Evolutionary conservation across 805 yeast species (phyloP).

Genomic region (Phaffomyces thermotolerans): DNA sequence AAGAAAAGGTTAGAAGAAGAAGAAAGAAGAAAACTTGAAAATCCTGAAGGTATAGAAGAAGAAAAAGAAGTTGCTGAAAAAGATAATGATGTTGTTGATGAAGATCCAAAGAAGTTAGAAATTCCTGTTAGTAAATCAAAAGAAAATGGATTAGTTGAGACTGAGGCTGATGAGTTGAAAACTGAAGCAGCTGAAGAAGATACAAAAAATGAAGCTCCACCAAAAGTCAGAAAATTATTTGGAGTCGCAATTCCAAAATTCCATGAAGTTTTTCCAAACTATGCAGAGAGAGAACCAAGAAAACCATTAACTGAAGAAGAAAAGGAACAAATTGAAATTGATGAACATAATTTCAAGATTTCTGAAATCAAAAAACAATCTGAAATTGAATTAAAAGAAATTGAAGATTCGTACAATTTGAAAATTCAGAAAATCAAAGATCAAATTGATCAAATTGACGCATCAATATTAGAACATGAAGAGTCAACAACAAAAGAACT

Average conservation of each 20-base stretch:
- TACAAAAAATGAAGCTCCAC: background rate
- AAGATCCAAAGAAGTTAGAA: slow-evolving; percentile 6
- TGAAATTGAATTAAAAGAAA: slow-evolving; percentile 12
- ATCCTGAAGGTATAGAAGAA: background rate
- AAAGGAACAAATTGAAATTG: slow-evolving; percentile 12
- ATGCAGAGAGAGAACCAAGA: slow-evolving; percentile 1
- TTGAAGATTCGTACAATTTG: slow-evolving; percentile 16
- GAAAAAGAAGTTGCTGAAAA: slow-evolving; percentile 1
- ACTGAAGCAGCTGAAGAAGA: slow-evolving; percentile 5
- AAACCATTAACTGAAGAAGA: slow-evolving; percentile 17
- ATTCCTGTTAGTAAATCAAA: slow-evolving; percentile 7
- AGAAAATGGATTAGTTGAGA: slow-evolving; percentile 8
- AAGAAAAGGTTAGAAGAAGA: slow-evolving; percentile 3
- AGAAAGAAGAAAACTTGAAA: slow-evolving; percentile 1
- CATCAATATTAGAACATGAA: slow-evolving; percentile 12
- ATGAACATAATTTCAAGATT: slow-evolving; percentile 14
- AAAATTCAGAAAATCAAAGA: slow-evolving; percentile 18
- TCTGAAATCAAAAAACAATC: slow-evolving; percentile 12
- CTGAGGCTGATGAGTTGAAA: slow-evolving; percentile 10
- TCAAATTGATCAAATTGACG: slow-evolving; percentile 18
- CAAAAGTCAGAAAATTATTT: slow-evolving; percentile 4
- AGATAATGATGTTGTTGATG: background rate
- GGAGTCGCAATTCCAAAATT: slow-evolving; percentile 6
- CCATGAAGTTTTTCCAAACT: background rate
- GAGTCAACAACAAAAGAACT: slow-evolving; percentile 9